Evolutionary conservation across 2,329 filamentous ascomycete genomes (phyloP).

Genomic region (Talaromyces sp.): DNA sequence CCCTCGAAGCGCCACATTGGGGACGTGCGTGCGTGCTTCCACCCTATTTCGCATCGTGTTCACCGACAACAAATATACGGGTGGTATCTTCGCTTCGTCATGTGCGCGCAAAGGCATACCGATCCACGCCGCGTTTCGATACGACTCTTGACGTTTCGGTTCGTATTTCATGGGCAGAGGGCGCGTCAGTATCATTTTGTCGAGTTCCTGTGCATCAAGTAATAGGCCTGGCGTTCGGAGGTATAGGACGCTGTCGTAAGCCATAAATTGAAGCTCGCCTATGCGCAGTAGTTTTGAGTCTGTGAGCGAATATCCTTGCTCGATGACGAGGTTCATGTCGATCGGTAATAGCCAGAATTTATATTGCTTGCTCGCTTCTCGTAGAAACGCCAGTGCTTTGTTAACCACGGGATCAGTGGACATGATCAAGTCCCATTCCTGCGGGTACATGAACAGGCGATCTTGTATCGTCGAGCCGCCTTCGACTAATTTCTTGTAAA

Average conservation of each 20-base stretch:
- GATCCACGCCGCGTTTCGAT: slow-evolving; percentile 40
- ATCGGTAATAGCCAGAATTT: slow-evolving; percentile 44
- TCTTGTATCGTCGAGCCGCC: slow-evolving; percentile 39
- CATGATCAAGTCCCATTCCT: slow-evolving; percentile 43
- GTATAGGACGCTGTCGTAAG: slow-evolving; percentile 47
- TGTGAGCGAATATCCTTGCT: slow-evolving; percentile 34
- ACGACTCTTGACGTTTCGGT: slow-evolving; percentile 35
- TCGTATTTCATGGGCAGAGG: slow-evolving; percentile 37
- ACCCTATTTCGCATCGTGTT: slow-evolving; percentile 37
- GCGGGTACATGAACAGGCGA: slow-evolving; percentile 48
- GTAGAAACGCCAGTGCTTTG: slow-evolving; percentile 39
- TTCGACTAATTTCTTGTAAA: slow-evolving; percentile 42
- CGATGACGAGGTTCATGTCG: slow-evolving; percentile 37
- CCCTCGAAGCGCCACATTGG: slow-evolving; percentile 33
- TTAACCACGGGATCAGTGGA: slow-evolving; percentile 30
- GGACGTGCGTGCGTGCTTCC: slow-evolving; percentile 41
- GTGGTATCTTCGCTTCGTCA: slow-evolving; percentile 32
- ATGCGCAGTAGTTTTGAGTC: slow-evolving; percentile 40
- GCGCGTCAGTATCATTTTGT: slow-evolving; percentile 38
- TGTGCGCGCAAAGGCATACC: slow-evolving; percentile 37
- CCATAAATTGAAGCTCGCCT: slow-evolving; percentile 41
- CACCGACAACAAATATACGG: slow-evolving; percentile 40
- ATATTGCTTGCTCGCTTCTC: slow-evolving; percentile 40
- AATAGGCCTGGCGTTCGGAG: slow-evolving; percentile 44
- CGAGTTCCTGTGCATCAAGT: slow-evolving; percentile 39